A percentile compares a stretch with the other conserved stretches of the same genome.
Evolutionary conservation across 805 yeast species (phyloP).

Genomic region (Lipomyces japonicus): DNA sequence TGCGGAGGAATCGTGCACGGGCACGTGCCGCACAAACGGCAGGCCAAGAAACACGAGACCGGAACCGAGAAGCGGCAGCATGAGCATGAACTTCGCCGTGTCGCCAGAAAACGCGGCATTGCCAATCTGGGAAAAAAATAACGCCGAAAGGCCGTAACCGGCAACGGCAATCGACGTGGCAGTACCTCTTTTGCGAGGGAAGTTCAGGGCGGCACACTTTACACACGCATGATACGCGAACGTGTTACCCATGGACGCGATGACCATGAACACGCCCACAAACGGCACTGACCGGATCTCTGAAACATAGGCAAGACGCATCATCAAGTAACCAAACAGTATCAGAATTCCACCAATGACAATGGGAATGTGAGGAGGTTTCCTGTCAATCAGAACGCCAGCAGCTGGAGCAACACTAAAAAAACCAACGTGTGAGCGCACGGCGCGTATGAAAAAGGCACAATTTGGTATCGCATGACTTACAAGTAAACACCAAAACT

Average conservation of each 20-base stretch:
- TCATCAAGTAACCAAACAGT: slow-evolving; percentile 52
- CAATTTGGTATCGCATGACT: background rate
- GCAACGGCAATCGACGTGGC: slow-evolving; percentile 76
- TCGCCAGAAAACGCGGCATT: slow-evolving; percentile 53
- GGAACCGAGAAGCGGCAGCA: slow-evolving; percentile 28
- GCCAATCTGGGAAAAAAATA: slow-evolving; percentile 58
- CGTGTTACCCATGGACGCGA: slow-evolving; percentile 69
- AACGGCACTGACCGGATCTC: slow-evolving; percentile 40
- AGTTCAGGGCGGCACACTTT: slow-evolving; percentile 68
- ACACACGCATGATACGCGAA: slow-evolving; percentile 60
- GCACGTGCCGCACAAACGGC: slow-evolving; percentile 28
- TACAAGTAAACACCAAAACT: slow-evolving; percentile 57
- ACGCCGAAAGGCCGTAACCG: slow-evolving; percentile 70
- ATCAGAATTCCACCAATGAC: slow-evolving; percentile 43
- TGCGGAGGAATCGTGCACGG: slow-evolving; percentile 16
- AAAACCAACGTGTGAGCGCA: background rate
- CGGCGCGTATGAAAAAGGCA: background rate
- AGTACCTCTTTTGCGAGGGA: slow-evolving; percentile 64
- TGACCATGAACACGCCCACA: slow-evolving; percentile 45
- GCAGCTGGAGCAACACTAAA: slow-evolving; percentile 58
- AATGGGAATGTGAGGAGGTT: slow-evolving; percentile 56
- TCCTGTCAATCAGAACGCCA: slow-evolving; percentile 59
- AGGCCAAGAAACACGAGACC: slow-evolving; percentile 28
- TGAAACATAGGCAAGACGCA: slow-evolving; percentile 51
- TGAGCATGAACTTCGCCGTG: slow-evolving; percentile 47